Evolutionary conservation across 1,284 basidiomycete genomes (phyloP).

Genomic region (Malassezia arunalokei): DNA sequence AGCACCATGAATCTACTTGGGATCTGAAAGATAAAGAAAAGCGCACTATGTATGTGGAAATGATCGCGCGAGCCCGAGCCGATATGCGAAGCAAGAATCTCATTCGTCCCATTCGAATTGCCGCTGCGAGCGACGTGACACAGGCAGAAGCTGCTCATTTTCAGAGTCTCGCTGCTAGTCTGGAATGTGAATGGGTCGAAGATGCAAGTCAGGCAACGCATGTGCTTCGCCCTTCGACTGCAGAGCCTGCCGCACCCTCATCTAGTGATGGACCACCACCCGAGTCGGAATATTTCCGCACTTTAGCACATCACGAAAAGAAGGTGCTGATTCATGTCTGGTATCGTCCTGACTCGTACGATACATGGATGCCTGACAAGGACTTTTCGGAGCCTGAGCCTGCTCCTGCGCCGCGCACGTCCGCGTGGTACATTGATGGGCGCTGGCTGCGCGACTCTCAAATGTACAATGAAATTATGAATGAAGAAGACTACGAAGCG

Average conservation of each 20-base stretch:
- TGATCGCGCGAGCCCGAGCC: conserved; percentile 29
- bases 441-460: conserved; percentile 40
- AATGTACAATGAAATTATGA: conserved; percentile 45
- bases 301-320: conserved; percentile 33
- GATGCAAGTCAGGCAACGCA: conserved; percentile 29
- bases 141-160: conserved; percentile 32
- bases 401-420: conserved; percentile 27
- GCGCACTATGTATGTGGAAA: conserved; percentile 22
- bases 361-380: conserved; percentile 44
- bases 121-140: conserved; percentile 26
- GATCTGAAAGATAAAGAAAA: conserved; percentile 23
- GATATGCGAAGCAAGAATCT: conserved; percentile 20
- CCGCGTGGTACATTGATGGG: conserved; percentile 30
- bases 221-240: conserved; percentile 26
- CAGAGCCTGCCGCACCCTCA: conserved; percentile 14
- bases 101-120: conserved; percentile 23
- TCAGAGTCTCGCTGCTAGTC: conserved; percentile 22
- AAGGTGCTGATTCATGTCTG: conserved; percentile 44
- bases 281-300: conserved; percentile 39
- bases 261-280: conserved; percentile 6
- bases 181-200: conserved; percentile 36
- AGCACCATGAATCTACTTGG: conserved; percentile 21
- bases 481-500: conserved; percentile 44
- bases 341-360: conserved; percentile 47
- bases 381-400: conserved; percentile 44